These are phyloP conservation scores for Pythium aphanidermatum DNA, from an alignment of 352 stramenopile species.

Conservation along the genomic window DNA sequence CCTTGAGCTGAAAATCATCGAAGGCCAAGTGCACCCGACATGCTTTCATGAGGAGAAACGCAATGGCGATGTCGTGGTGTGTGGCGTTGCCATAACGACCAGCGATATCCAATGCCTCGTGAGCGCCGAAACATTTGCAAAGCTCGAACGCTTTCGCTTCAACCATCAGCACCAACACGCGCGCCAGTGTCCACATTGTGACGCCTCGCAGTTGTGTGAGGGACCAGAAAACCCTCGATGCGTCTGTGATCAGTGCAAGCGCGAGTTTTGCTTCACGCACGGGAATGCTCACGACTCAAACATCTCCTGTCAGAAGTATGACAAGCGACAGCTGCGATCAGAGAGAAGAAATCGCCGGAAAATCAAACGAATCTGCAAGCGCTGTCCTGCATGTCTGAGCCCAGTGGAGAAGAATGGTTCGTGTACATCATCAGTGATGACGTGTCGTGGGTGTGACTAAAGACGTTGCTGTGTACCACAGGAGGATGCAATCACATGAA, in stretches of 20 bases:
- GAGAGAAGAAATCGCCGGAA: conserved; percentile 15
- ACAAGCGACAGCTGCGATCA: conserved; percentile 14
- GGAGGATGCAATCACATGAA: conserved; percentile 70
- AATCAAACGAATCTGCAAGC: conserved; percentile 9
- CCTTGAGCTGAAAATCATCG: conserved; percentile 9
- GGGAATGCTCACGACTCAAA: conserved; percentile 7
- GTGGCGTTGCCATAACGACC: neutral
- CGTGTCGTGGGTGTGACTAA: no score
- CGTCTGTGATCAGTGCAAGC: conserved; percentile 1
- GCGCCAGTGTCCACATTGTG: conserved; percentile 9
- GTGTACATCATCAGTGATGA: neutral
- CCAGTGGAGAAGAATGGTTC: conserved; percentile 12
- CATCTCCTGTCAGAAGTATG: conserved; percentile 7
- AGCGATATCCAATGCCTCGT: conserved; percentile 1
- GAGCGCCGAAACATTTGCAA: neutral
- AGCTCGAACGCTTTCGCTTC: conserved; percentile 8
- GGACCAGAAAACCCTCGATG: conserved; percentile 3
- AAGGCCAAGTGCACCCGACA: conserved; percentile 3
- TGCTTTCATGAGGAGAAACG: conserved; percentile 6
- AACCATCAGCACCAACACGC: conserved; percentile 4
- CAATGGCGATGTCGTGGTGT: neutral
- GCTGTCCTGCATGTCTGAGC: conserved; percentile 1
- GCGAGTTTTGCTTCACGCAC: conserved; percentile 10
- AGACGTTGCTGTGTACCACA: neutral
- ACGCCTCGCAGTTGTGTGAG: conserved; percentile 3